Conservation (phyloP, 371 early-diverging fungal genomes). For the Phascolomyces articulosus region DNA sequence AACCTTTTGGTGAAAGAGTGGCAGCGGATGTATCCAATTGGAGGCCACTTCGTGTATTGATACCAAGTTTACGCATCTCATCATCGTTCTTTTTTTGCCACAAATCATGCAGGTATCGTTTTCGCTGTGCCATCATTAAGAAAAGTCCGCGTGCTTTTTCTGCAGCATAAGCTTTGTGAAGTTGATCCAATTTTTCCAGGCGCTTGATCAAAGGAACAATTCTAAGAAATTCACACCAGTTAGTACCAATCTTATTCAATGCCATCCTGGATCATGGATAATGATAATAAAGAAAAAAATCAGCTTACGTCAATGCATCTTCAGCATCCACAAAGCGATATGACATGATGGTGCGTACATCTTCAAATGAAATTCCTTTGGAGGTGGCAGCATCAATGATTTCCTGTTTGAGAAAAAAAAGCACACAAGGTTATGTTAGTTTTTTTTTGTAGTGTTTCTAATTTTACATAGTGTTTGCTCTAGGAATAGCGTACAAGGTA, state of each 20-base stretch:
- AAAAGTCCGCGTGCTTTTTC: conserved; percentile 52
- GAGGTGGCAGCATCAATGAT: conserved; percentile 38
- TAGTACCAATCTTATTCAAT: background rate
- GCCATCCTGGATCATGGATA: background rate
- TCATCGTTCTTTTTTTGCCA: conserved; percentile 52
- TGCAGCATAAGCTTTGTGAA: conserved; percentile 43
- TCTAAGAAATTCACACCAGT: conserved; percentile 13
- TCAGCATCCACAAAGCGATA: conserved; percentile 55
- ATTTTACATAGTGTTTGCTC: too few relatives aligned
- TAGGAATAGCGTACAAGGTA: conserved; percentile 45
- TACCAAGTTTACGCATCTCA: conserved; percentile 36
- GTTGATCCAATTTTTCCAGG: conserved; percentile 42
- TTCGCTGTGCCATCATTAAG: conserved; percentile 38
- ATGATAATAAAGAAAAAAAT: background rate
- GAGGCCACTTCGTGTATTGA: conserved; percentile 15
- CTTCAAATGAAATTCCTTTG: conserved; percentile 60
- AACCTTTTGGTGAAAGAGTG: conserved; percentile 6
- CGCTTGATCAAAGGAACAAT: conserved; percentile 44
- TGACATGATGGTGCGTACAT: conserved; percentile 53
- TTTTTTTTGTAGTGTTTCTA: too few relatives aligned
- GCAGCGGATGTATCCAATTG: conserved; percentile 9
- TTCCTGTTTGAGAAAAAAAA: conserved; percentile 26
- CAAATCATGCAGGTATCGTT: conserved; percentile 38
- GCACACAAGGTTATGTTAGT: too few relatives aligned
- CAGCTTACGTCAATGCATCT: conserved; percentile 52